Evolutionary conservation across 2,329 filamentous ascomycete species (phyloP).

Genomic region (Hypoxylon sp.): DNA sequence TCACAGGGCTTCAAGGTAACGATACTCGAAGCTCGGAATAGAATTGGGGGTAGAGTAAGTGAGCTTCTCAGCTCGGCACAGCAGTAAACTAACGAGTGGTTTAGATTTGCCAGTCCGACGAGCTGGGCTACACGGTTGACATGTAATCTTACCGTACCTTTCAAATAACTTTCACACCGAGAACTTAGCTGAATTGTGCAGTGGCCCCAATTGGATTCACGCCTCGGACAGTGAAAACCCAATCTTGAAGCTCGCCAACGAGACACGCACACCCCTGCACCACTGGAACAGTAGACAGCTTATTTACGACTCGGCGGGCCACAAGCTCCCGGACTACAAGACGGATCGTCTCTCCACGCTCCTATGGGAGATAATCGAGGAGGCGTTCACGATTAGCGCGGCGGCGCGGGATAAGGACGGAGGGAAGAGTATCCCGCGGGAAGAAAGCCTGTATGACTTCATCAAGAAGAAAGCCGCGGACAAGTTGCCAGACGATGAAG

Average conservation of each 20-base stretch:
- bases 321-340: conserved; percentile 34
- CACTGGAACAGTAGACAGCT: conserved; percentile 61
- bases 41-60: conserved; percentile 66
- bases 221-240: conserved; percentile 60
- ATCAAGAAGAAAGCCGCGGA: conserved; percentile 63
- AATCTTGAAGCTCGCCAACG: conserved; percentile 64
- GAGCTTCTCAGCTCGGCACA: background rate
- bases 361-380: conserved; percentile 29
- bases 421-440: conserved; percentile 61
- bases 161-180: background rate
- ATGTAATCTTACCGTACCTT: conserved; percentile 42
- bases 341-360: conserved; percentile 30
- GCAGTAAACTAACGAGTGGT: conserved; percentile 27
- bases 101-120: conserved; percentile 52
- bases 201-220: conserved; percentile 70
- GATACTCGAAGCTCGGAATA: conserved; percentile 67
- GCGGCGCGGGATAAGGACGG: conserved; percentile 52
- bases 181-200: conserved; percentile 42
- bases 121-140: conserved; percentile 49
- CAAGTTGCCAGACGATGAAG: conserved; percentile 53
- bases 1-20: conserved; percentile 66
- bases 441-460: conserved; percentile 68
- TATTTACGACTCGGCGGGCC: conserved; percentile 53
- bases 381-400: conserved; percentile 63
- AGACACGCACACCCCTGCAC: conserved; percentile 61